A percentile compares a stretch with the other conserved stretches of the same genome.
phyloP scores from a whole-genome alignment of 1,139 yeast species.

The Geotrichum reessii region DNA sequence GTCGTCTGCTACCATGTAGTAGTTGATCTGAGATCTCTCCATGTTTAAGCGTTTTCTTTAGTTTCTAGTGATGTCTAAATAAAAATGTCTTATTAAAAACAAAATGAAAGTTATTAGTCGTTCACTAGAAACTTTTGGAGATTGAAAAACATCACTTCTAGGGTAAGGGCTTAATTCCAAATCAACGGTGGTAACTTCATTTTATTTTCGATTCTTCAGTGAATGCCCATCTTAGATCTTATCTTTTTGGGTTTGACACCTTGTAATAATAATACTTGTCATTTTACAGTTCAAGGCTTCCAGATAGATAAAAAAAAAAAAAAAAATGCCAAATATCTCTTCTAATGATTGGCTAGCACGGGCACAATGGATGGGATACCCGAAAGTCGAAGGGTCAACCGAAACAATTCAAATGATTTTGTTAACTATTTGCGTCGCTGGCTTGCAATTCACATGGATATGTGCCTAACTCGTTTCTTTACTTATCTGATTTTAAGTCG shows the following conservation, averaged over 20 bases:
- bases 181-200: too few species aligned
- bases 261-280: too few species aligned
- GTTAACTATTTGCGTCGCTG: constrained; percentile 36
- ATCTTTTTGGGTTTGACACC: too few species aligned
- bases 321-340: neutral
- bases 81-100: neutral
- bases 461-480: constrained; percentile 16
- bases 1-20: constrained; percentile 22
- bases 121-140: neutral
- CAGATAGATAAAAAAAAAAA: too few species aligned
- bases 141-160: neutral
- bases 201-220: too few species aligned
- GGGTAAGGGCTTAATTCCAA: neutral
- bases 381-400: constrained; percentile 31
- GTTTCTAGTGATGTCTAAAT: neutral
- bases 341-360: constrained; percentile 1
- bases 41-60: neutral
- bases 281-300: too few species aligned
- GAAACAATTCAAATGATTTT: constrained; percentile 32
- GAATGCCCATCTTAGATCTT: too few species aligned
- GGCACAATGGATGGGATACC: constrained; percentile 32
- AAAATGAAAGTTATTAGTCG: neutral
- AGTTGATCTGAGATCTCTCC: constrained; percentile 22
- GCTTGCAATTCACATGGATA: constrained; percentile 41
- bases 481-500: neutral